Conservation (phyloP, 2,329 filamentous ascomycete genomes). For the Penicillium janthinellum region DNA sequence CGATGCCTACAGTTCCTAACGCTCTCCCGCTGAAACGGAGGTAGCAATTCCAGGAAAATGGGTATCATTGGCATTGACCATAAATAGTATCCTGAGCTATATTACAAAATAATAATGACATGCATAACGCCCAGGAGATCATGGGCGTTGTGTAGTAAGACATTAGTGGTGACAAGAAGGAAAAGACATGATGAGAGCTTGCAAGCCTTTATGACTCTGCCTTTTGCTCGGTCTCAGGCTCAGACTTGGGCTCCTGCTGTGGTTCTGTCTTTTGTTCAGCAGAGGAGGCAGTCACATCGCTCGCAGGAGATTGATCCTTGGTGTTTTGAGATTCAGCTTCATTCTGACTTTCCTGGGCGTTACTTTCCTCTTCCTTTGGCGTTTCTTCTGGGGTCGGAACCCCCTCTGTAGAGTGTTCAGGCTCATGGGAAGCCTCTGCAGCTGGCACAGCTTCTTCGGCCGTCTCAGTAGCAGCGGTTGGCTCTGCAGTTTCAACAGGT, state of each 20-base stretch:
- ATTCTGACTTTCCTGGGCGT: conserved; percentile 12
- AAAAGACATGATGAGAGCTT: conserved; percentile 2
- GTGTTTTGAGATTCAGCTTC: conserved; percentile 1
- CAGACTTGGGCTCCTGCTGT: conserved; percentile 10
- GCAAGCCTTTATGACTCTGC: conserved; percentile 12
- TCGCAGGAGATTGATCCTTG: conserved; percentile 3
- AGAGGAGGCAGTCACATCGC: conserved; percentile 12
- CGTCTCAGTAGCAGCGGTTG: conserved; percentile 1
- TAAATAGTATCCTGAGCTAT: conserved; percentile 26
- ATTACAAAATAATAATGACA: conserved; percentile 24
- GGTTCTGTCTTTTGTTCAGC: conserved; percentile 14
- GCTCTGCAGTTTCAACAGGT: not conserved
- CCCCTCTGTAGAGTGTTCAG: conserved; percentile 9
- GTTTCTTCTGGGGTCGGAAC: not conserved
- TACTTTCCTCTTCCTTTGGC: not conserved
- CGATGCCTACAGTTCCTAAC: not conserved
- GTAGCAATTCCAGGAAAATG: conserved; percentile 14
- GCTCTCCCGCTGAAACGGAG: not conserved
- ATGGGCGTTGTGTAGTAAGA: conserved; percentile 7
- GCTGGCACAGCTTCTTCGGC: not conserved
- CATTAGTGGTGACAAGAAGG: conserved; percentile 8
- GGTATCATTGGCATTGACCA: conserved; percentile 32
- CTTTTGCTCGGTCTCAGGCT: conserved; percentile 14
- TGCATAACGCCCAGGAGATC: conserved; percentile 10
- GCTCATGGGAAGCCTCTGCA: conserved; percentile 1